Evolutionary conservation across 345 rosid species (phyloP).

Genomic region (Euphorbia tirucalli): DNA sequence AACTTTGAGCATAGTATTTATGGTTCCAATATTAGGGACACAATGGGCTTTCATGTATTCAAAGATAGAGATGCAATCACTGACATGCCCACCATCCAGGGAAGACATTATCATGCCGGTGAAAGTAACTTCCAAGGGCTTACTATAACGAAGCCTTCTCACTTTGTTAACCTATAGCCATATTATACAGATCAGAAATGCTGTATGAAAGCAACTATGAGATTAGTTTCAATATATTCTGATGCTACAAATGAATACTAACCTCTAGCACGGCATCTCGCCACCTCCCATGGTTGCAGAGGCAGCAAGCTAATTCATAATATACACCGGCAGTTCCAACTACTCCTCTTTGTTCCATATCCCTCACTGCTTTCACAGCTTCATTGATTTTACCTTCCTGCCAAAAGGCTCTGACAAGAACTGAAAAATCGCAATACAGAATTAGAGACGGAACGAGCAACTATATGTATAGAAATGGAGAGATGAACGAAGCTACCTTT

Average conservation of each 20-base stretch:
- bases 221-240: background rate
- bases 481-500: conserved; percentile 45
- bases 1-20: conserved; percentile 81
- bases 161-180: conserved; percentile 64
- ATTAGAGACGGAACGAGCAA: conserved; percentile 14
- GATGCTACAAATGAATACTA: conserved; percentile 19
- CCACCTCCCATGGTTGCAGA: conserved; percentile 80
- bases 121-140: conserved; percentile 75
- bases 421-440: conserved; percentile 38
- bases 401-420: conserved; percentile 83
- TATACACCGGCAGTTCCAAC: conserved; percentile 78
- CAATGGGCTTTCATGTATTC: conserved; percentile 65
- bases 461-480: background rate
- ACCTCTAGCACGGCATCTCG: conserved; percentile 79
- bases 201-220: conserved; percentile 7
- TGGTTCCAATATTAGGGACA: conserved; percentile 76
- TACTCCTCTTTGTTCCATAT: conserved; percentile 88
- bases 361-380: conserved; percentile 76
- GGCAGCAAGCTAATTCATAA: conserved; percentile 88
- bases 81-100: conserved; percentile 72
- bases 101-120: conserved; percentile 77
- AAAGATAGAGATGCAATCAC: conserved; percentile 68
- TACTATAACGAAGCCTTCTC: conserved; percentile 51
- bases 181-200: background rate
- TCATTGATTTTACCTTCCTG: conserved; percentile 73